A percentile compares a stretch with the other conserved stretches of the same genome.
These are phyloP conservation scores for Nidularia sp. DNA, from an alignment of 768 basidiomycete genomes.

Conservation along the genomic window DNA sequence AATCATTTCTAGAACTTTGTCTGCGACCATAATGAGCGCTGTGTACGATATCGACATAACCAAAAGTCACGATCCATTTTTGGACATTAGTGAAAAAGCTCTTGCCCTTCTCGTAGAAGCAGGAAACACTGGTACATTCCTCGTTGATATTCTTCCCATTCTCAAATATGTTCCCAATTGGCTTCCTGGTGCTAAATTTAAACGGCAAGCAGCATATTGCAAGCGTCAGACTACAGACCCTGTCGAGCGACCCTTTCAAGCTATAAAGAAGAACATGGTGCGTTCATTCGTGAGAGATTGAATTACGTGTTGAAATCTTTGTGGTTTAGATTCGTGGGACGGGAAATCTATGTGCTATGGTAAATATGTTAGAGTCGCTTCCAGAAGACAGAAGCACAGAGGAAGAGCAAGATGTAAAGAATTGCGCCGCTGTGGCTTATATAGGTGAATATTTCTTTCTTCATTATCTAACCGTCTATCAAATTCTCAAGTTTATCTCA, in stretches of 20 bases:
- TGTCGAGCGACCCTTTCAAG: not conserved
- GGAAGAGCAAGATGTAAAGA: not conserved
- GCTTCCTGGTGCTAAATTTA: not conserved
- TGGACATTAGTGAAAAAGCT: not conserved
- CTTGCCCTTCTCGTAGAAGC: not conserved
- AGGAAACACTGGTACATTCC: not conserved
- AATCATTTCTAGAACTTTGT: not conserved
- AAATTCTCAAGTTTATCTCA: not conserved
- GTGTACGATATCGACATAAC: not conserved
- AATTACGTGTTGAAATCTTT: not conserved
- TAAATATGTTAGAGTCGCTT: not conserved
- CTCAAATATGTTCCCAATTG: not conserved
- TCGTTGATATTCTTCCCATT: not conserved
- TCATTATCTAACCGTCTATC: not conserved
- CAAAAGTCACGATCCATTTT: not conserved
- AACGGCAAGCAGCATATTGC: not conserved
- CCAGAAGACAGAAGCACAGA: not conserved
- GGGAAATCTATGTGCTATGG: not conserved
- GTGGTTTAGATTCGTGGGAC: not conserved
- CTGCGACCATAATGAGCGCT: not conserved
- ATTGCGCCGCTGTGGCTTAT: not conserved
- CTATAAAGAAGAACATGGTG: not conserved
- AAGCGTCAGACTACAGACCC: not conserved
- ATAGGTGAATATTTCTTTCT: not conserved
- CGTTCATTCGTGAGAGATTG: not conserved